Evolutionary conservation across 768 basidiomycete genomes (phyloP).

Genomic region (Arthromyces matolae): DNA sequence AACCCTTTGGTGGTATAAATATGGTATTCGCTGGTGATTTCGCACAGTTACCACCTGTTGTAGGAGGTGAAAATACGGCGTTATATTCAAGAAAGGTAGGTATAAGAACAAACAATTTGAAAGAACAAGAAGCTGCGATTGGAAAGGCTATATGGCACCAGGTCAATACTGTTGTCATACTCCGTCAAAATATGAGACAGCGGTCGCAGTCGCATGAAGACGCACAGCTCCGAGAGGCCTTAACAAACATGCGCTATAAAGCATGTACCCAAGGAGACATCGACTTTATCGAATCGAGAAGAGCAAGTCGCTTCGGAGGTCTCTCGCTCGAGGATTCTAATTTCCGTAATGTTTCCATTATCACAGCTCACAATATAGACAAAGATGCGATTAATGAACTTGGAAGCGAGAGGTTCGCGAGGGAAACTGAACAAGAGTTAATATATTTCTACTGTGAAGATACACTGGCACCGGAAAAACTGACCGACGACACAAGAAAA

Average conservation of each 20-base stretch:
- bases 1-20: slow-evolving; percentile 33
- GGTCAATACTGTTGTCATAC: slow-evolving; percentile 21
- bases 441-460: slow-evolving; percentile 1
- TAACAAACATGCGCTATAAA: background rate
- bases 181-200: slow-evolving; percentile 37
- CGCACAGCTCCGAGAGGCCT: slow-evolving; percentile 19
- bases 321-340: background rate
- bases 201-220: slow-evolving; percentile 16
- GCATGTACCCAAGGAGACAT: background rate
- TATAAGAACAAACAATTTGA: background rate
- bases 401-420: background rate
- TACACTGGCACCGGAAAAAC: background rate
- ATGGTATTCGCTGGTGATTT: slow-evolving; percentile 42
- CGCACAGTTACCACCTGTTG: slow-evolving; percentile 35
- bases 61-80: slow-evolving; percentile 4
- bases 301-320: too few relatives aligned
- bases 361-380: slow-evolving; percentile 1
- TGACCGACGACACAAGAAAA: background rate
- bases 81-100: slow-evolving; percentile 7
- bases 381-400: background rate
- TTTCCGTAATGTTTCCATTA: background rate
- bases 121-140: slow-evolving; percentile 15
- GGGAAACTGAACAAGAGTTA: background rate
- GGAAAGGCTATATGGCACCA: slow-evolving; percentile 27
- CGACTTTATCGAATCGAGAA: background rate